Conservation (phyloP, 1,139 yeast genomes). For the Debaryomyces udenii region DNA sequence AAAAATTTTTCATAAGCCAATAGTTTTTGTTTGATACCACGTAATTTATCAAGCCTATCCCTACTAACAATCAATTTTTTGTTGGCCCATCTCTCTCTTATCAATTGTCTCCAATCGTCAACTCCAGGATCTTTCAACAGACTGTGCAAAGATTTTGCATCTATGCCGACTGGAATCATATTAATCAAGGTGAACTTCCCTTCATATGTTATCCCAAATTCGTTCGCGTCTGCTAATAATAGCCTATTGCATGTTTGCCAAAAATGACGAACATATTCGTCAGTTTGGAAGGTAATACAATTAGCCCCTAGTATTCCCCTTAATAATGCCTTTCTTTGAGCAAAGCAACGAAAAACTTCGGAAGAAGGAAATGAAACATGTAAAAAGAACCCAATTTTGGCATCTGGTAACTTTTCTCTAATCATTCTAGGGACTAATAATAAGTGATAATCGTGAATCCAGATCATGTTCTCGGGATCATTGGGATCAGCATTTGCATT, state of each 20-base stretch:
- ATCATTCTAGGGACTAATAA: slow-evolving; percentile 86
- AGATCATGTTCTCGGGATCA: slow-evolving; percentile 57
- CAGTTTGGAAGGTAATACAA: slow-evolving; percentile 85
- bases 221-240: slow-evolving; percentile 77
- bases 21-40: slow-evolving; percentile 88
- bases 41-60: slow-evolving; percentile 82
- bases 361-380: slow-evolving; percentile 96
- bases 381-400: slow-evolving; percentile 87
- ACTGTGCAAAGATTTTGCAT: slow-evolving; percentile 60
- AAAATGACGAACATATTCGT: slow-evolving; percentile 92
- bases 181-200: slow-evolving; percentile 70
- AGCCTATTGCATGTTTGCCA: slow-evolving; percentile 86
- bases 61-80: slow-evolving; percentile 79
- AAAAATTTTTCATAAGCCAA: slow-evolving; percentile 85
- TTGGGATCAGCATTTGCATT: slow-evolving; percentile 48
- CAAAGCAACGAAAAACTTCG: slow-evolving; percentile 92
- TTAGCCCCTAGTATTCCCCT: slow-evolving; percentile 90
- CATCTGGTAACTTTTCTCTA: slow-evolving; percentile 72
- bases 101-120: slow-evolving; percentile 65
- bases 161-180: slow-evolving; percentile 85
- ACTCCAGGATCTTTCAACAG: slow-evolving; percentile 57
- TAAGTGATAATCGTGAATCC: slow-evolving; percentile 95
- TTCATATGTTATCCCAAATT: slow-evolving; percentile 70
- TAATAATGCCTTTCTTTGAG: slow-evolving; percentile 76
- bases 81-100: slow-evolving; percentile 76